phyloP scores from a whole-genome alignment of 2,329 filamentous ascomycete species.

The Pseudogymnoascus sp. region DNA sequence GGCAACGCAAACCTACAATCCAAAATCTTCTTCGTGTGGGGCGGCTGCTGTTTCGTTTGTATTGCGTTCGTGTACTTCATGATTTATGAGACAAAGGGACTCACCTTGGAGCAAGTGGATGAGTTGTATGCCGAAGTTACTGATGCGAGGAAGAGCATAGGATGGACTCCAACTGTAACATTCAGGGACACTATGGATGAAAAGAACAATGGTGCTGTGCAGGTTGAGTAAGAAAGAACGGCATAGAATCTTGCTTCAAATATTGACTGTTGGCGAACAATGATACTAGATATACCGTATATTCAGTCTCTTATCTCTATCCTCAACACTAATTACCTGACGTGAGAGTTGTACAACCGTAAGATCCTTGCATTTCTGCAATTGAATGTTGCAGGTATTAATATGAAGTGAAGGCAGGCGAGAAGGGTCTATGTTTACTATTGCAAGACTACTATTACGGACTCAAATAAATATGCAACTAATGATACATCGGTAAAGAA shows the following conservation, averaged over 20 bases:
- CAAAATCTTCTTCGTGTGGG: conserved; percentile 78
- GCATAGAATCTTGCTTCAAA: background rate
- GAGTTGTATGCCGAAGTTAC: conserved; percentile 68
- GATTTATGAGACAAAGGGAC: conserved; percentile 71
- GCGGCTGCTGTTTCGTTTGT: conserved; percentile 63
- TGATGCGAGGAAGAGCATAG: conserved; percentile 63
- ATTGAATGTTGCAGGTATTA: background rate
- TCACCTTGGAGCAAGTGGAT: conserved; percentile 70
- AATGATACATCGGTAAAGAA: background rate
- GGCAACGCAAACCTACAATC: conserved; percentile 64
- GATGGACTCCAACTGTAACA: conserved; percentile 39
- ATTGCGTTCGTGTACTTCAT: conserved; percentile 67
- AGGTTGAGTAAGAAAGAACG: background rate
- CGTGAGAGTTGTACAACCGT: background rate
- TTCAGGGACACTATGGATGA: conserved; percentile 17
- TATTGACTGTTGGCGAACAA: background rate
- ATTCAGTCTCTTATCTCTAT: background rate
- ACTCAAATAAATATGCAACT: background rate
- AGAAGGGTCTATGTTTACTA: background rate
- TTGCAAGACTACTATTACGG: background rate
- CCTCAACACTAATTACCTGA: background rate
- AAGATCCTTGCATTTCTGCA: background rate
- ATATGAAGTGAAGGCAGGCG: background rate
- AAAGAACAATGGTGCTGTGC: background rate
- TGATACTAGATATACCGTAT: background rate